Base-by-base conservation (phyloP, 306 rosid genomes). In the Rubus parviflorus region DNA sequence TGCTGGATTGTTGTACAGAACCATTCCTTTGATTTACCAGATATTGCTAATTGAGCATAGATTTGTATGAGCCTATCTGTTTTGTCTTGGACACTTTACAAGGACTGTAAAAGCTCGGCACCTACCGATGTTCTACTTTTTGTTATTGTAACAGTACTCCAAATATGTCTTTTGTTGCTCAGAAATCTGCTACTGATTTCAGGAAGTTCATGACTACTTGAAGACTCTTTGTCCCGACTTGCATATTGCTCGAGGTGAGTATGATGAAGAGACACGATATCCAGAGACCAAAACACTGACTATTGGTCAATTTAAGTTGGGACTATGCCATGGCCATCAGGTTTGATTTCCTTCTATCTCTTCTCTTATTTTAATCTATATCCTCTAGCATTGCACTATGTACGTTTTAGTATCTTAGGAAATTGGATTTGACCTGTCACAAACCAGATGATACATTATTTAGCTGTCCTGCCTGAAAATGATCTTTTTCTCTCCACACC, bases 321-420 rank as follows among this genome's bases (percentile, higher is more conserved):
- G 99, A 80, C 52, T 95, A 8, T 92, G 99, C 77, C 99, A 95
- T 86, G 99, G 99, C 79, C 99, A 95, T 90, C 99, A 92, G 97
- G 99, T 95, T 69, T 83, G 85, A 5, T 80, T 70, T 56, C 35
- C 48, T 42, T 48, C 37, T 77, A n/a, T 47, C 71, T 74, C 70
- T 23, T 37, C 42, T 23, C 11, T 54, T 12, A 40, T 38, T 45
- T 53, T 70, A 20, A 4, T 71, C 37, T 14, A 40, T 48, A 6
- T 73, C 7, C 20, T 56, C 54, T n/a, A 48, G 68, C 9, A 16
- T 40, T 45, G n/a, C 25, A 22, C 46, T 40, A 15, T n/a, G 13
- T 78, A 6, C 35, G 49, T 22, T 20, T 25, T 58, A 49, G 46
- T 38, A 82, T 38, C 22, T 42, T 30, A 13, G 14, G 56, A 68